Evolutionary conservation across 2,329 filamentous ascomycete species (phyloP).

Genomic region (Cladosporium austrohemisphaericum): DNA sequence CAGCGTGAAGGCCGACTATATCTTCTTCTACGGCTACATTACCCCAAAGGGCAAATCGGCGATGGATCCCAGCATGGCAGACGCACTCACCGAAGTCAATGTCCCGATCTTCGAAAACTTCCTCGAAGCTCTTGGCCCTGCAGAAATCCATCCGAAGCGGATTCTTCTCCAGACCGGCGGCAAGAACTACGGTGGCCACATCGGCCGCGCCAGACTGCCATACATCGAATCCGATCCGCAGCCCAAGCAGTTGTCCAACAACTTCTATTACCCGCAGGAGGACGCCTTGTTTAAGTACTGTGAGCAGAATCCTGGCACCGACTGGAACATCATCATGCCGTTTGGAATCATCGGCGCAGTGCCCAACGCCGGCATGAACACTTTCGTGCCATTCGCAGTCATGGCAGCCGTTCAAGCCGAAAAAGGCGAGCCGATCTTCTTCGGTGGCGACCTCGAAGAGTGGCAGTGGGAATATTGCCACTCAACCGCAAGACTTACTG

Average conservation of each 20-base stretch:
- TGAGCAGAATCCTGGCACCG: conserved; percentile 25
- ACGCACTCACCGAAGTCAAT: conserved; percentile 37
- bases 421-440: conserved; percentile 38
- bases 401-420: conserved; percentile 46
- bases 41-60: conserved; percentile 30
- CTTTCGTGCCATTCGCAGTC: conserved; percentile 43
- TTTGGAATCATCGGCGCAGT: conserved; percentile 46
- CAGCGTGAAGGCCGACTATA: conserved; percentile 37
- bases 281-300: conserved; percentile 44
- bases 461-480: conserved; percentile 43
- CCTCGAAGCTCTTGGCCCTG: conserved; percentile 38
- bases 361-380: conserved; percentile 47
- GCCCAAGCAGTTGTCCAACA: conserved; percentile 41
- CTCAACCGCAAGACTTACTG: conserved; percentile 44
- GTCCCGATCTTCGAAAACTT: conserved; percentile 43
- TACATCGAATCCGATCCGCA: conserved; percentile 44
- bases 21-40: conserved; percentile 53
- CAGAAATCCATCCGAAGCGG: conserved; percentile 41
- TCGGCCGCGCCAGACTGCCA: conserved; percentile 41
- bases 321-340: conserved; percentile 46
- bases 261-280: conserved; percentile 54
- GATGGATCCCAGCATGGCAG: conserved; percentile 41
- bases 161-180: conserved; percentile 48
- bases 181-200: conserved; percentile 47
- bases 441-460: conserved; percentile 39